Evolutionary conservation across 176 grass and related monocot genomes (phyloP), one percentile per base, ranked within the genome.

Genomic region (Aegilops umbellulata): DNA sequence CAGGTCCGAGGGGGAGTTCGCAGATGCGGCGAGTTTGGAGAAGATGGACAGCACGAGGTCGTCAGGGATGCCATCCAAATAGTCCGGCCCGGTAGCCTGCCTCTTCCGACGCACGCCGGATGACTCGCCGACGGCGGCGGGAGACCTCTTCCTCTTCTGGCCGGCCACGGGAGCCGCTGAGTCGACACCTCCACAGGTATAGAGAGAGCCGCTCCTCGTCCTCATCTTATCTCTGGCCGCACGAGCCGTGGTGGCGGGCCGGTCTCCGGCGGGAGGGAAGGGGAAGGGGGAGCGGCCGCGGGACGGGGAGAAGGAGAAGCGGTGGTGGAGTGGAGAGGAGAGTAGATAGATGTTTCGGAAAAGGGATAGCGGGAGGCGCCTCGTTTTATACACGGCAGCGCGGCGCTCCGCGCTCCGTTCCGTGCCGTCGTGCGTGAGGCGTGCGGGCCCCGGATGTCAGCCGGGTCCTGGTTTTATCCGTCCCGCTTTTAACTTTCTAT

Each of bases 21-120:
- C 83, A 8, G 93, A 86, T 25, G 84, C 85, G 39, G 91, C 86
- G 67, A 98, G 84, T 86, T 88, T 95, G 79, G 70, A 29, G 11
- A 98, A 74, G 62, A 98, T 82, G 3, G 57, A 84, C 15, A 98
- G 53, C 19, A 98, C 72, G n/a, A 98, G 70, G 76, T 98, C 95
- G 1, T 95, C 93, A 0, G 95, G 95, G 2, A 98, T 90, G 6
- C 10, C 60, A 19, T 95, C 90, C 3, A 98, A 71, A 23, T 74
- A 91, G 30, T 98, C 89, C 2, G 25, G 68, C 0, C 86, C 83
- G 0, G 22, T 17, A 5, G 42, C 82, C 4, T 72, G 85, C 16
- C 85, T 3, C 63, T 83, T 85, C 53, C 74, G 8, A 8, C 39
- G 27, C 3, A 5, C 49, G 12, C 10, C 78, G 26, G 0, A 8